Base-by-base conservation (phyloP, 1,284 basidiomycete genomes). In the Trichosporon asahii region DNA sequence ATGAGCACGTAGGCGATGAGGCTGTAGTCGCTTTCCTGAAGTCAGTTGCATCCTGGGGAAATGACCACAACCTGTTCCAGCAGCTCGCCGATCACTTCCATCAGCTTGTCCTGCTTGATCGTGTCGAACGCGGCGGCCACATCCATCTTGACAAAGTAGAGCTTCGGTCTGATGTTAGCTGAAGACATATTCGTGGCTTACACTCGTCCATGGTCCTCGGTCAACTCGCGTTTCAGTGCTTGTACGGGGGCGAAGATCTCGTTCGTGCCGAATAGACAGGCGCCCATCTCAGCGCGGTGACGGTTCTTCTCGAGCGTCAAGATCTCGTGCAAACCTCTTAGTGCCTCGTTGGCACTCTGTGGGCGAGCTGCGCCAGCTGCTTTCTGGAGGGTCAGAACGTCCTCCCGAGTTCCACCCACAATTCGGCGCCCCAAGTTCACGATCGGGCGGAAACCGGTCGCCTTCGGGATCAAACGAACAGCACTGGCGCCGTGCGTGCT, bases 81-180 rank as follows among this genome's bases (percentile, higher is more conserved):
- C 8, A 95, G 78, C 1, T 88, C 84, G 25, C 88, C 86, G 46
- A 98, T 82, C 33, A 99, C 93, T 40, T 88, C 85, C 15, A 99
- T 83, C 64, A 99, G 84, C 77, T 91, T 95, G 25, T 87, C 86
- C 80, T 99, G 97, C 57, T 95, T 90, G 73, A 99, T 98, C 0
- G 92, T 94, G 82, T 99, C 97, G 85, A 98, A 99, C 72, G 95
- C 97, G 0, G 94, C 91, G 72, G 91, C 90, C 15, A 99, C 93
- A 78, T 99, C 97, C 33, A 97, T 89, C 82, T 99, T 99, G 72
- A 95, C 94, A 77, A 99, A 96, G 80, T 95, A 98, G 3, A 97
- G 82, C 74, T 89, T 89, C 0, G 93, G 93, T 25, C 94, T 95
- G 70, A 9, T 46, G 53, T 57, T 37, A 64, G 68, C 23, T 25